phyloP scores from a whole-genome alignment of 108 stramenopile species.

The Aurantiochytrium sp. region DNA sequence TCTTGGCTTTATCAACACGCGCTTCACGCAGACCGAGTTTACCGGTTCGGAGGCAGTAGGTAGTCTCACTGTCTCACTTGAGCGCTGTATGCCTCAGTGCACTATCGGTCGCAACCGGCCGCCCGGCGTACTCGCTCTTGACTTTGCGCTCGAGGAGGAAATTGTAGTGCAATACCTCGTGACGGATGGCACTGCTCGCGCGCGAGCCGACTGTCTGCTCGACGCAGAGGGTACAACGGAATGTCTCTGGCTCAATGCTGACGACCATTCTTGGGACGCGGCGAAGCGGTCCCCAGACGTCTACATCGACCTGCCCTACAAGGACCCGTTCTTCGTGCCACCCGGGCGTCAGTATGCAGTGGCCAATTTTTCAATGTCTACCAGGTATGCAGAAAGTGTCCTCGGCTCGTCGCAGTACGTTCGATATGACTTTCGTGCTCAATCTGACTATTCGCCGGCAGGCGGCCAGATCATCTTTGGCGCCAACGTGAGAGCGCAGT shows the following conservation, averaged over 20 bases:
- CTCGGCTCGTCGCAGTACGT: neutral
- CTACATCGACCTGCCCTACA: neutral
- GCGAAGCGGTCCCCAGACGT: neutral
- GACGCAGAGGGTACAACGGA: neutral
- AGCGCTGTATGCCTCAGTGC: neutral
- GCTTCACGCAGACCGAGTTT: neutral
- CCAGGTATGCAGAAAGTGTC: neutral
- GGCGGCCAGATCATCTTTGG: neutral
- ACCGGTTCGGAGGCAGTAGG: neutral
- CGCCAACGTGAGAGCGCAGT: neutral
- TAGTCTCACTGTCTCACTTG: neutral
- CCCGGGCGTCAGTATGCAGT: neutral
- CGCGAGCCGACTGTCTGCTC: neutral
- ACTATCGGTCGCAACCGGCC: neutral
- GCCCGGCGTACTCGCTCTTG: neutral
- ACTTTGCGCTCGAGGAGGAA: neutral
- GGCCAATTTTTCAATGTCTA: neutral
- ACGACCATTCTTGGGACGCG: neutral
- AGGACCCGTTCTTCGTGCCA: neutral
- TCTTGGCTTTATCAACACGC: neutral
- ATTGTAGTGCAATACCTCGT: neutral
- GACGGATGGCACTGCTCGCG: neutral
- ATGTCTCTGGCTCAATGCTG: neutral
- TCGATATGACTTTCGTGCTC: neutral
- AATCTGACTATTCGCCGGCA: neutral